Conservation (phyloP, 148 eudicot genomes). For the Dysphania ambrosioides region DNA sequence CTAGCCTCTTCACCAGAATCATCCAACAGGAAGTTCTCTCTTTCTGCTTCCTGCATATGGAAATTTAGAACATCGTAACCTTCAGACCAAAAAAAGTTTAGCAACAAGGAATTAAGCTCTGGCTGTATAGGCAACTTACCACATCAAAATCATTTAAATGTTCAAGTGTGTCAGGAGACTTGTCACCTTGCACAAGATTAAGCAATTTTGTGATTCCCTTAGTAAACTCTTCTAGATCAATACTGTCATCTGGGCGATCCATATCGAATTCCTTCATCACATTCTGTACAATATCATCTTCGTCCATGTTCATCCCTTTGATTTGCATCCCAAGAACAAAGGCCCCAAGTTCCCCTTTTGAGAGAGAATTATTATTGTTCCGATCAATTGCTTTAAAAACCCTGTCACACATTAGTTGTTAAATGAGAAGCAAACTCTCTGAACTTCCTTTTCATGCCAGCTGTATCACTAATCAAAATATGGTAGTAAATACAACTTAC, state of each 20-base stretch:
- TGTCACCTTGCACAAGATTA: conserved; percentile 31
- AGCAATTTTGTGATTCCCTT: conserved; percentile 67
- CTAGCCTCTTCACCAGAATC: conserved; percentile 46
- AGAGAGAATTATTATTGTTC: conserved; percentile 39
- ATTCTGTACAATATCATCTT: conserved; percentile 49
- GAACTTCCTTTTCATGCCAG: background rate
- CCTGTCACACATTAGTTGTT: conserved; percentile 37
- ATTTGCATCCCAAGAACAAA: conserved; percentile 62
- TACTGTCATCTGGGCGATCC: conserved; percentile 27
- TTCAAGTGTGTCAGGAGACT: conserved; percentile 32
- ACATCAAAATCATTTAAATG: conserved; percentile 41
- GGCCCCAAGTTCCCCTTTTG: conserved; percentile 60
- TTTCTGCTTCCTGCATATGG: conserved; percentile 52
- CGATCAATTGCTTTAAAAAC: conserved; percentile 54
- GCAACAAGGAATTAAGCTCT: background rate
- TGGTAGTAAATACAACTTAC: conserved; percentile 26
- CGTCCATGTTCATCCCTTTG: conserved; percentile 46
- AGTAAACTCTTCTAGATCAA: conserved; percentile 50
- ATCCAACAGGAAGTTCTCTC: conserved; percentile 59
- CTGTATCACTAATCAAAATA: conserved; percentile 7
- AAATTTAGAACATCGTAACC: background rate
- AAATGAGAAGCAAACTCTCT: background rate
- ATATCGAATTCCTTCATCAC: conserved; percentile 72
- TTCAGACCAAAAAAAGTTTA: background rate
- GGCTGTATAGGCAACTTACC: conserved; percentile 30